Evolutionary conservation across 1,139 yeast species (phyloP).

Genomic region (Maudiozyma humilis): DNA sequence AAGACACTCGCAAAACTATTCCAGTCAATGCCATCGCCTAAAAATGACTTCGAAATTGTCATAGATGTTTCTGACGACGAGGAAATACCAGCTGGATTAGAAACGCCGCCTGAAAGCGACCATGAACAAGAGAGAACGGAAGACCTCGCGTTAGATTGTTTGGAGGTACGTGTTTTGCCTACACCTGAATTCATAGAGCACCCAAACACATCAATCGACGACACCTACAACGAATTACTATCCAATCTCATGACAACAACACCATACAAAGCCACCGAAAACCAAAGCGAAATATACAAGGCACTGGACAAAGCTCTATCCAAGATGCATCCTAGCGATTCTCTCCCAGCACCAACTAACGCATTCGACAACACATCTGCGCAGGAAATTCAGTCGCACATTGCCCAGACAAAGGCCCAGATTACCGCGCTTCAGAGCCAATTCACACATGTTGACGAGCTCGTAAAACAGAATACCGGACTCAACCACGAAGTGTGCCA

Average conservation of each 20-base stretch:
- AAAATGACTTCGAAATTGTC: constrained; percentile 50
- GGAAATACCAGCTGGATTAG: constrained; percentile 22
- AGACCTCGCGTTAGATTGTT: constrained; percentile 10
- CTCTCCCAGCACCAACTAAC: neutral
- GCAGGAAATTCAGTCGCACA: neutral
- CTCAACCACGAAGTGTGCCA: constrained; percentile 10
- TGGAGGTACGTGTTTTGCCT: constrained; percentile 8
- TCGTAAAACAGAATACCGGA: constrained; percentile 10
- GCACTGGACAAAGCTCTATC: neutral
- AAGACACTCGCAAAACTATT: constrained; percentile 33
- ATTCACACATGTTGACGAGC: constrained; percentile 13
- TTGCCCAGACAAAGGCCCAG: neutral
- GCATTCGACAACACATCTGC: neutral
- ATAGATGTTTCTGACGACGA: constrained; percentile 21
- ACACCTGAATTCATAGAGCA: constrained; percentile 12
- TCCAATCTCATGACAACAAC: constrained; percentile 1
- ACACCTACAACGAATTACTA: constrained; percentile 16
- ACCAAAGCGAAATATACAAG: neutral
- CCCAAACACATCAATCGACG: constrained; percentile 15
- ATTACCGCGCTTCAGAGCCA: constrained; percentile 9
- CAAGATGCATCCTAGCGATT: neutral
- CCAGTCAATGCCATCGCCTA: constrained; percentile 43
- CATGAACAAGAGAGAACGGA: constrained; percentile 10
- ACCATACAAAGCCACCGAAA: neutral
- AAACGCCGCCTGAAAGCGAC: neutral